Conservation (phyloP, 225 moss, liverwort and hornwort genomes). For the Pseudisothecium myosuroides region DNA sequence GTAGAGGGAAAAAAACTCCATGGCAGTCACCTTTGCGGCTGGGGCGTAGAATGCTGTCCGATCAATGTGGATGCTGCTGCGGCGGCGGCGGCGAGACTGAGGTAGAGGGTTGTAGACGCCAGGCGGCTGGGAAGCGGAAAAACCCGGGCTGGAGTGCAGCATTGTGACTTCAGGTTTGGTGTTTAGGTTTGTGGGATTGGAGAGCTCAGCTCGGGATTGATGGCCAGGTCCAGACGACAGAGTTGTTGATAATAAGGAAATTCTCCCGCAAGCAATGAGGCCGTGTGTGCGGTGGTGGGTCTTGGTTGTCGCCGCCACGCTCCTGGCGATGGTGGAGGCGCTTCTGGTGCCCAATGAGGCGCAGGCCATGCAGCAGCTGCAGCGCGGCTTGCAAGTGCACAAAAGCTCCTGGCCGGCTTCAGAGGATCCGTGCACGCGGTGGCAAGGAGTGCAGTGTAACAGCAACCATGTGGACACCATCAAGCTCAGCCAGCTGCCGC, state of each 20-base stretch:
- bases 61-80: neutral
- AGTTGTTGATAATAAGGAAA: neutral
- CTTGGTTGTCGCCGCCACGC: neutral
- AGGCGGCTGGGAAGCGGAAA: neutral
- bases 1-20: neutral
- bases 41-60: neutral
- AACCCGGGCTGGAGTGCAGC: neutral
- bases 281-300: conserved; percentile 10
- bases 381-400: conserved; percentile 17
- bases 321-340: neutral
- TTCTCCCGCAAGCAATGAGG: conserved; percentile 1
- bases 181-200: neutral
- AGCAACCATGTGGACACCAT: conserved; percentile 12
- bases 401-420: conserved; percentile 23
- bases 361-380: conserved; percentile 39
- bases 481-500: conserved; percentile 12
- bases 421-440: conserved; percentile 43
- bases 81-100: neutral
- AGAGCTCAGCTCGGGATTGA: neutral
- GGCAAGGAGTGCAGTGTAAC: conserved; percentile 38
- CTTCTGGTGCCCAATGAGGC: conserved; percentile 11
- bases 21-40: neutral
- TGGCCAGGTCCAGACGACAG: conserved; percentile 3
- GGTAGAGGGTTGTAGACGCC: neutral
- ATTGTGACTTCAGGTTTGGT: neutral